These are phyloP conservation scores for Bruguiera parviflora DNA, from an alignment of 345 rosid genomes.

Conservation along the genomic window DNA sequence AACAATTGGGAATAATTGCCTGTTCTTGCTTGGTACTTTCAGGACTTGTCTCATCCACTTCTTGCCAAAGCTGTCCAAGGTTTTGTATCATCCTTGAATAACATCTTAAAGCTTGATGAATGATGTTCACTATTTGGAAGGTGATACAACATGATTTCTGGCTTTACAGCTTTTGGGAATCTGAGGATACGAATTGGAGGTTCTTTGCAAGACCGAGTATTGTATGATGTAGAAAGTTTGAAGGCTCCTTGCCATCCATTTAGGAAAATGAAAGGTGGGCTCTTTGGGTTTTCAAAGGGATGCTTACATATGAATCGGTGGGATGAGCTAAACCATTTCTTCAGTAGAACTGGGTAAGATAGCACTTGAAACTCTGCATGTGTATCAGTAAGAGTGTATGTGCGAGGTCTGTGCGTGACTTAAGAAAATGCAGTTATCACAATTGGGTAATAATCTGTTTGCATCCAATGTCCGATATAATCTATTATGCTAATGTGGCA, in stretches of 20 bases:
- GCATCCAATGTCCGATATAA: background rate
- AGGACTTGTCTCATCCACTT: slow-evolving; percentile 80
- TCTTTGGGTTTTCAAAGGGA: slow-evolving; percentile 92
- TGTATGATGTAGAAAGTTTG: slow-evolving; percentile 60
- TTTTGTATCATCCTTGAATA: slow-evolving; percentile 20
- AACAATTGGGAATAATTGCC: slow-evolving; percentile 8
- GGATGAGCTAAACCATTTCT: slow-evolving; percentile 73
- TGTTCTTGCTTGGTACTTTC: slow-evolving; percentile 23
- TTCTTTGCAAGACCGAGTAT: slow-evolving; percentile 91
- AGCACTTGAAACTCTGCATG: slow-evolving; percentile 2
- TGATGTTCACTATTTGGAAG: background rate
- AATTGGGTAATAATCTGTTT: background rate
- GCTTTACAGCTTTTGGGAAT: slow-evolving; percentile 54
- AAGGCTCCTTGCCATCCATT: slow-evolving; percentile 74
- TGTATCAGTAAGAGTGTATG: too few relatives aligned
- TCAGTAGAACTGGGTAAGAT: slow-evolving; percentile 63
- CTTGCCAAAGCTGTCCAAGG: slow-evolving; percentile 82
- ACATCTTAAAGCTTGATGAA: slow-evolving; percentile 8
- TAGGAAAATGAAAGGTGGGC: slow-evolving; percentile 47
- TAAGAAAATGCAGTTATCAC: background rate
- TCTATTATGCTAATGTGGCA: background rate
- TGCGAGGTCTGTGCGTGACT: too few relatives aligned
- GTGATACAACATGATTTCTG: slow-evolving; percentile 4
- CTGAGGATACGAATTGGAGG: slow-evolving; percentile 95
- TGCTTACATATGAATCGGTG: slow-evolving; percentile 88